A percentile compares a stretch with the other conserved stretches of the same genome.
These are phyloP conservation scores for Stephania yunnanensis DNA, from an alignment of 164 flowering plant genomes.

Conservation along the genomic window DNA sequence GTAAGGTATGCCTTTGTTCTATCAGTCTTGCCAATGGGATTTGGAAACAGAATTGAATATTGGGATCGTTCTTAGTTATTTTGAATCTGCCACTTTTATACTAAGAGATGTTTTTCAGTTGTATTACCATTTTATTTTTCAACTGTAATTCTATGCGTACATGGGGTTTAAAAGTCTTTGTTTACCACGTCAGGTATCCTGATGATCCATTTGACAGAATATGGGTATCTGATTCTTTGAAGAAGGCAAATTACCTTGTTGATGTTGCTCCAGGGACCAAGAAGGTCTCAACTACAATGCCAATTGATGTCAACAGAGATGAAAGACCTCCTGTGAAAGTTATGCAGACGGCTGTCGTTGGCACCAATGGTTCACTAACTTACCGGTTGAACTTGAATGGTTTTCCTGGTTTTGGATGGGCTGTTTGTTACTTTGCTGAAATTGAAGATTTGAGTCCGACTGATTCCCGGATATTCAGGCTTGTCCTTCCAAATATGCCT, in stretches of 20 bases:
- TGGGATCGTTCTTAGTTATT: not conserved
- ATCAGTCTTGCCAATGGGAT: not conserved
- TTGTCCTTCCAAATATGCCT: conserved; percentile 57
- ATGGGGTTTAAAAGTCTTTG: not conserved
- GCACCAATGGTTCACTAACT: conserved; percentile 70
- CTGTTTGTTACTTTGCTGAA: conserved; percentile 84
- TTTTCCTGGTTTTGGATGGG: conserved; percentile 96
- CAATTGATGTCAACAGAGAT: conserved; percentile 46
- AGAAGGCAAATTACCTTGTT: conserved; percentile 88
- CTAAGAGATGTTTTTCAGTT: not conserved
- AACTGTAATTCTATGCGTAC: not conserved
- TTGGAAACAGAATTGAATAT: not conserved
- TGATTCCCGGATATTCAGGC: conserved; percentile 75
- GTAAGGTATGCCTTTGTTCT: conserved; percentile 48
- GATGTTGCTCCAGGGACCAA: conserved; percentile 89
- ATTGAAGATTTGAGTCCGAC: conserved; percentile 71
- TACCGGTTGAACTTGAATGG: conserved; percentile 92
- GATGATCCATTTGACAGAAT: conserved; percentile 97
- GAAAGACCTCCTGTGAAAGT: conserved; percentile 89
- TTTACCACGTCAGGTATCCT: conserved; percentile 65
- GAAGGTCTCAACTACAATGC: conserved; percentile 60
- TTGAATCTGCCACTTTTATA: not conserved
- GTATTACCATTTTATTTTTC: not conserved
- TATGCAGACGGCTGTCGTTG: conserved; percentile 99
- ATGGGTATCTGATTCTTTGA: conserved; percentile 84